Conservation (phyloP, 345 rosid genomes). For the Salix brachista region DNA sequence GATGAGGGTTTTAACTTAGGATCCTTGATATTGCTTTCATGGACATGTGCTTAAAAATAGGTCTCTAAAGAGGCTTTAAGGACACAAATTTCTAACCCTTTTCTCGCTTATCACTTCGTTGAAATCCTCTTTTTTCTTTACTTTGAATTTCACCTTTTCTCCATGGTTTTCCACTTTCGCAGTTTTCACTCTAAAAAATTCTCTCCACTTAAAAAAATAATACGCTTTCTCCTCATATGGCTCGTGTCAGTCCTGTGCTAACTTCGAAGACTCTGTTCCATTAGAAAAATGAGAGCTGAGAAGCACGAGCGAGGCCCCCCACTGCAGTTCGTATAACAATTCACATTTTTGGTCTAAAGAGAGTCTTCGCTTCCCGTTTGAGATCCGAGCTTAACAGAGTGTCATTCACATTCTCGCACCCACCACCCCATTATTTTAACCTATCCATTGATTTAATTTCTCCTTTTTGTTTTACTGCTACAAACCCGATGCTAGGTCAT, state of each 20-base stretch:
- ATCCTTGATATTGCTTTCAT: conserved; percentile 30
- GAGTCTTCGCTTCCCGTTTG: conserved; percentile 25
- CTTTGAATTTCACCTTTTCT: conserved; percentile 21
- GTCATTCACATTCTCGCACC: conserved; percentile 25
- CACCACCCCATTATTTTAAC: conserved; percentile 26
- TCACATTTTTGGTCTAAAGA: conserved; percentile 27
- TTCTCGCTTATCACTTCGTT: conserved; percentile 20
- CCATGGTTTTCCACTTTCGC: conserved; percentile 18
- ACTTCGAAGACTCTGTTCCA: background rate
- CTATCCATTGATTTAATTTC: background rate
- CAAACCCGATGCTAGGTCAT: conserved; percentile 34
- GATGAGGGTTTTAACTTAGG: conserved; percentile 27
- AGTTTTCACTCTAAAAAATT: conserved; percentile 20
- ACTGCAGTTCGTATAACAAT: background rate
- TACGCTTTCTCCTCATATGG: conserved; percentile 3
- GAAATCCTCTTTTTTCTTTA: conserved; percentile 6
- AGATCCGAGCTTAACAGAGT: conserved; percentile 55
- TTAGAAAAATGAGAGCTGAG: background rate
- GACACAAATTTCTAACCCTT: conserved; percentile 49
- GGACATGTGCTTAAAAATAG: conserved; percentile 24
- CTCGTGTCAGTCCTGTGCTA: conserved; percentile 13
- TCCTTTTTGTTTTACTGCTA: conserved; percentile 11
- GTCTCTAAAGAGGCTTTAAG: conserved; percentile 32
- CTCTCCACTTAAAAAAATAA: background rate
- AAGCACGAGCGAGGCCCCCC: conserved; percentile 18